Base-by-base conservation (phyloP, 1,284 basidiomycete species). In the Malassezia psittaci region DNA sequence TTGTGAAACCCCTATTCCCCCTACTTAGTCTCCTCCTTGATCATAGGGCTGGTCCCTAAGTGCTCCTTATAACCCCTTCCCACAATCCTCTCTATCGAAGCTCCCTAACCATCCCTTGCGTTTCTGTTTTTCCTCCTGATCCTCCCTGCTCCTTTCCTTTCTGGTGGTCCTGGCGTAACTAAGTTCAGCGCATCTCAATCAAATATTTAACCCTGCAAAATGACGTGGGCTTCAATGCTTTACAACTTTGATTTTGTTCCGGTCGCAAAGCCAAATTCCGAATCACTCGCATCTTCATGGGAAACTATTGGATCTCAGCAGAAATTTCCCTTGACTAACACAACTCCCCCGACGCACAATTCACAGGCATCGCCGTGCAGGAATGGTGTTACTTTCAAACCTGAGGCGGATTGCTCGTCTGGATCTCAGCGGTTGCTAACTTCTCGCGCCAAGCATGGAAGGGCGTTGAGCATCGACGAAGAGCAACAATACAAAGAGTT, bases 171-270 rank as follows among this genome's bases (percentile, higher is more conserved):
- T 21, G 8, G 16, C 39, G 39, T 21, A 39, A n/a, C n/a, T n/a
- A 29, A 29, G 24, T 29, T 29, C 24, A 29, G 24, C 7, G 4
- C 7, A 29, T 29, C 7, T 7, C 24, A 29, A 29, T 29, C 24
- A 29, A 29, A 29, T 7, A 4, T 29, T 3, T 29, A 7, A 29
- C 7, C 7, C 24, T 7, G 24, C 24, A 47, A 16, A 24, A 47
- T 47, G 34, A 16, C 45, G 15, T 47, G 45, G 45, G 45, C 45
- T 5, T 47, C 45, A 13, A 47, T 16, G 33, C 45, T 47, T 10
- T 47, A 47, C 45, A 47, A 47, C 8, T 16, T 47, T 13, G 45
- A 47, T 13, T 45, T 45, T 18, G 29, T 45, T 18, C 43, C 43
- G 11, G 41, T 11, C 19, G 12, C 41, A 5, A 43, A 21, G 16